phyloP scores from a whole-genome alignment of 345 rosid genomes.

The Eucalyptus curtisii region DNA sequence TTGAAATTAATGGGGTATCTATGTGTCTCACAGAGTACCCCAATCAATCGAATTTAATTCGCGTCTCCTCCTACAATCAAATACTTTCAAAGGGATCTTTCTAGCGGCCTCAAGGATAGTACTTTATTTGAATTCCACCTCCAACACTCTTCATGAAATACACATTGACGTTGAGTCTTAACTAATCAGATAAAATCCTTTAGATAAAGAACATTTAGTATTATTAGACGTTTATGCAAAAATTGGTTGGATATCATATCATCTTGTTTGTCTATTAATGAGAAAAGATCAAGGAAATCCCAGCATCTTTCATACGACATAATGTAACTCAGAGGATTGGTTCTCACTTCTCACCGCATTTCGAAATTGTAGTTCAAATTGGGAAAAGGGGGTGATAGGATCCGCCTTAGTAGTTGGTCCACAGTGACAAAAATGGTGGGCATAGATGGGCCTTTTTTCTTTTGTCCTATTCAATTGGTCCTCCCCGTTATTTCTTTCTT shows the following conservation, averaged over 20 bases:
- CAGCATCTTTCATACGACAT: neutral
- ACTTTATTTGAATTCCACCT: neutral
- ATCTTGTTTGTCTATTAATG: neutral
- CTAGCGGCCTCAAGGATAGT: too few species aligned
- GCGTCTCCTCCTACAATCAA: neutral
- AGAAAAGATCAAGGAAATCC: neutral
- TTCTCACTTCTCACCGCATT: neutral
- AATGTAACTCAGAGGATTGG: neutral
- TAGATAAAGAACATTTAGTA: neutral
- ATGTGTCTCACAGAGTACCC: neutral
- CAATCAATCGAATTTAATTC: neutral
- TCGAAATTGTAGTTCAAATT: neutral
- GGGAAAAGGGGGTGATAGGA: neutral
- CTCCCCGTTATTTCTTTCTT: neutral
- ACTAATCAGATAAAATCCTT: accelerated
- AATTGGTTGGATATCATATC: neutral
- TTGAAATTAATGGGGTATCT: neutral
- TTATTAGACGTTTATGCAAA: neutral
- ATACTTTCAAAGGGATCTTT: neutral
- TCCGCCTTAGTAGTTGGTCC: neutral
- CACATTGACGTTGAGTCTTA: neutral
- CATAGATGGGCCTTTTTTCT: neutral
- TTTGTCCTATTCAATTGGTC: neutral
- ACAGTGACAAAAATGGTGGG: neutral
- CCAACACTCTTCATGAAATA: neutral